Percentiles rank a stretch among this genome's conserved stretches.
phyloP scores from a whole-genome alignment of 192 early-diverging fungal species.

The Coemansia pectinata region DNA sequence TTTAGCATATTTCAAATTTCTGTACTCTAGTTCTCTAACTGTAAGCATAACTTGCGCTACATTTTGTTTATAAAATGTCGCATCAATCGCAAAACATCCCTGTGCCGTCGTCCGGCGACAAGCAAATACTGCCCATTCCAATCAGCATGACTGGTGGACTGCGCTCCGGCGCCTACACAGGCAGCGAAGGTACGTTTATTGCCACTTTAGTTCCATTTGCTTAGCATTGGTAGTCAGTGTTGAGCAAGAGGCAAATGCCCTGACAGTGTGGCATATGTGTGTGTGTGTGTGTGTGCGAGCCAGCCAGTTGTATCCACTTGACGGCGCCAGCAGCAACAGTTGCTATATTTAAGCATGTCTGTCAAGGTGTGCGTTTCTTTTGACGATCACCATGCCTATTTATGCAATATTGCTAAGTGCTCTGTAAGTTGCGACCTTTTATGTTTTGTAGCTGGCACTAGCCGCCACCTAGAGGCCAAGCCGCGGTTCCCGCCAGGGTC shows the following conservation, averaged over 20 bases:
- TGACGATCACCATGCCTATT: background rate
- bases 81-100: conserved; percentile 18
- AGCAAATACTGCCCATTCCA: conserved; percentile 27
- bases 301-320: background rate
- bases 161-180: background rate
- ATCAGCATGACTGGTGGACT: background rate
- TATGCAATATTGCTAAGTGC: conserved; percentile 6
- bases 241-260: background rate
- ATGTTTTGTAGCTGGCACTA: background rate
- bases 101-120: background rate
- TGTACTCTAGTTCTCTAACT: conserved; percentile 1
- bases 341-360: background rate
- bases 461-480: background rate
- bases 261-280: background rate
- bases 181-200: background rate
- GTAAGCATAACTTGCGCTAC: conserved; percentile 1
- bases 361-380: background rate
- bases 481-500: conserved; percentile 9
- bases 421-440: background rate
- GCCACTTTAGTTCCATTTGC: background rate
- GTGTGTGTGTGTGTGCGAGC: no score
- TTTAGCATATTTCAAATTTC: background rate
- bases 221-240: background rate
- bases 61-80: conserved; percentile 19
- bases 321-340: background rate